Evolutionary conservation across 495 filamentous ascomycete species (phyloP).

Genomic region (Xylaria nigripes): DNA sequence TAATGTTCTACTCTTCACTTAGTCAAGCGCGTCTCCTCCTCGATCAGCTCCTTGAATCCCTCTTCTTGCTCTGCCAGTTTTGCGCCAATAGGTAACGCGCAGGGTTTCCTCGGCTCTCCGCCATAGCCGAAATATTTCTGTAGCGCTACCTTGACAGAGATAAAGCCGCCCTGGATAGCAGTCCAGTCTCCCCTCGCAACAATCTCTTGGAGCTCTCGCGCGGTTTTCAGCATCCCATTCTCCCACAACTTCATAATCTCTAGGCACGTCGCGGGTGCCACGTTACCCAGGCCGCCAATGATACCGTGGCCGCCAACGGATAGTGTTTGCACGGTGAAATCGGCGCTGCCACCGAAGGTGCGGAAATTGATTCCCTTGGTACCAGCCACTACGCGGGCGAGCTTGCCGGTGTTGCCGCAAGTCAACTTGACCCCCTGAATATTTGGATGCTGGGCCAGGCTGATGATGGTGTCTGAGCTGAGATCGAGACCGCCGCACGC

Average conservation of each 20-base stretch:
- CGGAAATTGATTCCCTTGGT: slow-evolving; percentile 51
- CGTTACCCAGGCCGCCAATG: slow-evolving; percentile 77
- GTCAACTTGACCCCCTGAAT: slow-evolving; percentile 89
- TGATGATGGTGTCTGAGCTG: slow-evolving; percentile 67
- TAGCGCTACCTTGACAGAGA: slow-evolving; percentile 75
- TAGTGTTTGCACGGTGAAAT: slow-evolving; percentile 81
- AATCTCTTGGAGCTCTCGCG: slow-evolving; percentile 67
- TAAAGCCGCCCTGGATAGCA: slow-evolving; percentile 76
- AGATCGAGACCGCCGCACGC: slow-evolving; percentile 77
- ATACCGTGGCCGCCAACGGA: slow-evolving; percentile 79
- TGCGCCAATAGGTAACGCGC: slow-evolving; percentile 48
- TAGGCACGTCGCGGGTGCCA: slow-evolving; percentile 70
- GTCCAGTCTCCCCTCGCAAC: slow-evolving; percentile 82
- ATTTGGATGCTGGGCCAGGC: slow-evolving; percentile 69
- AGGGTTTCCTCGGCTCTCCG: slow-evolving; percentile 57
- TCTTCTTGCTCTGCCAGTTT: slow-evolving; percentile 48
- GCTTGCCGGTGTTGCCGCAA: slow-evolving; percentile 90
- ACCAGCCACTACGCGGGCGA: slow-evolving; percentile 66
- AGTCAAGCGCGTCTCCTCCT: slow-evolving; percentile 48
- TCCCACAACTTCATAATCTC: slow-evolving; percentile 64
- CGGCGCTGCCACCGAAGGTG: slow-evolving; percentile 79
- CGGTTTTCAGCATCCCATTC: slow-evolving; percentile 60
- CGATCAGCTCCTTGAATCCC: slow-evolving; percentile 60
- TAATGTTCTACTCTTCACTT: neutral
- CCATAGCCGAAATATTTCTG: slow-evolving; percentile 67